Evolutionary conservation across 169 alveolate genomes (phyloP).

Genomic region (Toxoplasma gondii): DNA sequence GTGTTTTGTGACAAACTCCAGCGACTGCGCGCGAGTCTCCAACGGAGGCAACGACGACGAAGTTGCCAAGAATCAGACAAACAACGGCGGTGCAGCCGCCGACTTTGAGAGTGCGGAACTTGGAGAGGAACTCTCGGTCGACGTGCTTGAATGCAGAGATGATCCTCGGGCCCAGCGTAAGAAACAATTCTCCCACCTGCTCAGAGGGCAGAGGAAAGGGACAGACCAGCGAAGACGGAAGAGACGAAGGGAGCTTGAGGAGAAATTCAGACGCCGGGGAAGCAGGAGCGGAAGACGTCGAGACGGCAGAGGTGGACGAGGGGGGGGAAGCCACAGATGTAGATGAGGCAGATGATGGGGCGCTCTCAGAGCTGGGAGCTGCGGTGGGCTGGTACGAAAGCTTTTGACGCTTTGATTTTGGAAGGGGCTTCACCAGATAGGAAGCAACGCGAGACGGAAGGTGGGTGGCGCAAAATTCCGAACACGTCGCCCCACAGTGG

Average conservation of each 20-base stretch:
- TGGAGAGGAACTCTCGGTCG: constrained; percentile 37
- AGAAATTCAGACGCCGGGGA: background rate
- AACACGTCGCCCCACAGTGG: constrained; percentile 53
- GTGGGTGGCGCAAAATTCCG: constrained; percentile 58
- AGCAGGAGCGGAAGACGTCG: background rate
- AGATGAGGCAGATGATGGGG: background rate
- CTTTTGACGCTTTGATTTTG: background rate
- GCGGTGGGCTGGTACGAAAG: constrained; percentile 15
- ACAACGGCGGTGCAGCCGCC: constrained; percentile 85
- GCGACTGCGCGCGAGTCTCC: constrained; percentile 91
- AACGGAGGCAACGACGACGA: constrained; percentile 83
- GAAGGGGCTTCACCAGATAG: constrained; percentile 7
- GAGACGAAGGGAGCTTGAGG: constrained; percentile 40
- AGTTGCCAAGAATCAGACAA: constrained; percentile 71
- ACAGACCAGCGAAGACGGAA: background rate
- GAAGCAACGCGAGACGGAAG: constrained; percentile 23
- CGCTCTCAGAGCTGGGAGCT: background rate
- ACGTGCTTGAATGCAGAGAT: constrained; percentile 25
- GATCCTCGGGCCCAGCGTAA: background rate
- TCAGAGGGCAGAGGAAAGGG: background rate
- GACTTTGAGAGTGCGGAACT: constrained; percentile 5
- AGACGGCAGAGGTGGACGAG: background rate
- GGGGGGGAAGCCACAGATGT: background rate
- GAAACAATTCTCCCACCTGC: constrained; percentile 5
- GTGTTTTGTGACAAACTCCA: constrained; percentile 9